These are phyloP conservation scores for Herpetomonas muscarum DNA, from an alignment of 208 protist species.

Conservation along the genomic window DNA sequence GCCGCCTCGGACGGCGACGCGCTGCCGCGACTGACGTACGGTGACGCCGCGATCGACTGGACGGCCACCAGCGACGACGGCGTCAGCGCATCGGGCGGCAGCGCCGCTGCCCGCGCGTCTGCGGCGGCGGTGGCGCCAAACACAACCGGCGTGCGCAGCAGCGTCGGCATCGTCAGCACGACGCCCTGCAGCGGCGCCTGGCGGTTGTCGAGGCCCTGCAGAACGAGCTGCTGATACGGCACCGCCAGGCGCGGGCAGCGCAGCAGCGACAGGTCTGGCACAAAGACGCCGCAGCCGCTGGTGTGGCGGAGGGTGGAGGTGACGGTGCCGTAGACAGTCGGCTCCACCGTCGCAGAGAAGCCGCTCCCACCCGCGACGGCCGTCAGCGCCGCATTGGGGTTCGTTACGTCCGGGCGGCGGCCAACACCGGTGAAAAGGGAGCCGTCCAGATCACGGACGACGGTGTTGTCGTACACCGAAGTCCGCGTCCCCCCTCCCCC, in stretches of 20 bases:
- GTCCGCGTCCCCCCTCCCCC: too few species aligned
- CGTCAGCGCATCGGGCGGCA: neutral
- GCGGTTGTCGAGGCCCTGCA: slow-evolving; percentile 18
- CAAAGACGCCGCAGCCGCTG: slow-evolving; percentile 4
- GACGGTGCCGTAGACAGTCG: slow-evolving; percentile 20
- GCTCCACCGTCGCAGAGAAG: slow-evolving; percentile 9
- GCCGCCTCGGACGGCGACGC: slow-evolving; percentile 3
- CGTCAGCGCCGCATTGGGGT: neutral
- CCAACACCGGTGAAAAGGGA: slow-evolving; percentile 3
- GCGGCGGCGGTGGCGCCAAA: neutral
- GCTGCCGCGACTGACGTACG: too few species aligned
- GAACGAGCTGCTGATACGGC: slow-evolving; percentile 8
- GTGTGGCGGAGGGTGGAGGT: neutral
- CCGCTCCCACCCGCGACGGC: neutral
- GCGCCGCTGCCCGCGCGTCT: neutral
- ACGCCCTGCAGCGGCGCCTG: slow-evolving; percentile 6
- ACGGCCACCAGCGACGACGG: slow-evolving; percentile 7
- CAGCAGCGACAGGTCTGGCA: neutral
- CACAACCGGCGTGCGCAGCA: neutral
- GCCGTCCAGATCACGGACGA: slow-evolving; percentile 27
- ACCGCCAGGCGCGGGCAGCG: slow-evolving; percentile 5
- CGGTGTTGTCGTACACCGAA: slow-evolving; percentile 17
- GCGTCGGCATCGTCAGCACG: slow-evolving; percentile 1
- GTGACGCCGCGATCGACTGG: neutral
- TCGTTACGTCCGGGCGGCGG: neutral